Base-by-base conservation (phyloP, 2,329 filamentous ascomycete genomes). In the Rutstroemia sydowiana region DNA sequence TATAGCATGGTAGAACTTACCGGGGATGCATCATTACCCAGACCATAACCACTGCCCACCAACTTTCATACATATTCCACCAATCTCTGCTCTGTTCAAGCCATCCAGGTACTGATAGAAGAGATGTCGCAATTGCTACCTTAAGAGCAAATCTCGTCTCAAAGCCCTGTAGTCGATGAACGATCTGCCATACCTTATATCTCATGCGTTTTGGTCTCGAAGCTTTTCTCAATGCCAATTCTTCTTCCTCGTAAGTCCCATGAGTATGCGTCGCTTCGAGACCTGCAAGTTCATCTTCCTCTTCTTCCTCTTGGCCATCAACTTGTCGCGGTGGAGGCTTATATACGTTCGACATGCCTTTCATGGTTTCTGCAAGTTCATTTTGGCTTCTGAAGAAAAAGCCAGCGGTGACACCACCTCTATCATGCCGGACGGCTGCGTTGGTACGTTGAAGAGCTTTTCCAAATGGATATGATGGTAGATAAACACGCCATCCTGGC, bases 141-240 rank as follows among this genome's bases (percentile, higher is more conserved):
- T 81, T 82, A 41, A 81, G 68, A 10, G 78, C 77, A 58, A 79
- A 82, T 40, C 73, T 71, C 42, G 74, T 75, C 58, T 81, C 78
- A 45, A 79, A 81, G 0, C 77, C 78, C 56, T 82, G 78, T 1
- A 81, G 57, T 7, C 73, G 70, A 55, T 79, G 75, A 9, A 81
- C 58, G 1, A 73, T 56, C 5, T 63, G 62, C 78, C 78, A 82
- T 3, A 75, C 57, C 45, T 63, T 70, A 58, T 75, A 76, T 8
- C 77, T 66, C 1, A 74, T 54, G 28, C 65, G 70, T 41, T 67
- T 69, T 50, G 67, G 65, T 52, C 66, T 70, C 0, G 68, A 65
- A 1, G 60, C 61, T 5, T 70, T 60, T 23, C 71, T 68, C 63
- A 71, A 69, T 8, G 69, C 68, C 5, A 67, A 63, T 39, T 69